phyloP scores from a whole-genome alignment of 2,329 filamentous ascomycete species.

The Ceratocystis papillata region DNA sequence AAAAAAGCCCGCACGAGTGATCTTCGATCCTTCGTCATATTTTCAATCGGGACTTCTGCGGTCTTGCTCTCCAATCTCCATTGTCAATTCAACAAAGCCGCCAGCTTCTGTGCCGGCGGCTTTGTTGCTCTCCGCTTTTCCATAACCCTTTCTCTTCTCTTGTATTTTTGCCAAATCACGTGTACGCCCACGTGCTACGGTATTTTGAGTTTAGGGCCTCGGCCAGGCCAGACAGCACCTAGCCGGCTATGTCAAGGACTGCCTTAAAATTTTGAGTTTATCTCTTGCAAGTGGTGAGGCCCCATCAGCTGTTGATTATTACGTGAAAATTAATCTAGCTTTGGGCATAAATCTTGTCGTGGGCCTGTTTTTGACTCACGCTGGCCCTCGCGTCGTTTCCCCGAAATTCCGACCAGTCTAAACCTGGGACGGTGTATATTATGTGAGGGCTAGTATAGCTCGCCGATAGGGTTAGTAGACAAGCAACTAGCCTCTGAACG shows the following conservation, averaged over 20 bases:
- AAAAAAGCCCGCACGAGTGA: constrained; percentile 6
- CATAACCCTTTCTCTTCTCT: neutral
- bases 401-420: neutral
- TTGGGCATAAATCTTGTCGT: neutral
- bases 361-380: neutral
- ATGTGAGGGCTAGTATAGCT: no score
- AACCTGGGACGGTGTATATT: no score
- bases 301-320: neutral
- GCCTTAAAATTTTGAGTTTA: constrained; percentile 1
- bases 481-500: no score
- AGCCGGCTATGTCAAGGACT: neutral
- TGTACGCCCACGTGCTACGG: neutral
- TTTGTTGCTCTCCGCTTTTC: neutral
- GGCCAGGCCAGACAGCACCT: no score
- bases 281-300: neutral
- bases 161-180: neutral
- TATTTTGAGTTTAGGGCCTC: neutral
- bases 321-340: neutral
- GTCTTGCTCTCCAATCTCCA: neutral
- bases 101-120: neutral
- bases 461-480: no score
- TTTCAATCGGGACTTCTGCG: neutral
- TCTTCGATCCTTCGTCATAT: neutral
- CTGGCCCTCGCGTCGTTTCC: neutral
- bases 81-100: neutral